phyloP scores from a whole-genome alignment of 345 rosid species.

The Cardamine occulta region DNA sequence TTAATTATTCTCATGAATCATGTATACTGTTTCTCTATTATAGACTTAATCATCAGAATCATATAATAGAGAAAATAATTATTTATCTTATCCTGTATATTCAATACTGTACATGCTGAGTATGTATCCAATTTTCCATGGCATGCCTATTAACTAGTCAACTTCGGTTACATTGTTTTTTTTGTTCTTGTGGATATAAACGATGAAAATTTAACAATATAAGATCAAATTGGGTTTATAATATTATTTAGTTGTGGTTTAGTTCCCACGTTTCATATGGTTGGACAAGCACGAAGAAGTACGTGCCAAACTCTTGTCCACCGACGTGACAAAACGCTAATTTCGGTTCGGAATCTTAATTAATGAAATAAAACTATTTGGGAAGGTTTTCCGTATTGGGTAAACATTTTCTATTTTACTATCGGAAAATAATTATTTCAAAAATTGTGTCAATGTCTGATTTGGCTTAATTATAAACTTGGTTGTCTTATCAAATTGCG shows the following conservation, averaged over 20 bases:
- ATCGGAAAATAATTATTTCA: not conserved
- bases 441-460: not conserved
- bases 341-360: not conserved
- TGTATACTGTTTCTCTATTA: too few relatives aligned
- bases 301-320: constrained; percentile 37
- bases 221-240: not conserved
- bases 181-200: not conserved
- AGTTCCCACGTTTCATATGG: constrained; percentile 30
- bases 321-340: constrained; percentile 18
- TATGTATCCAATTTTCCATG: constrained; percentile 17
- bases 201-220: not conserved
- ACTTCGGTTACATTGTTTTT: not conserved
- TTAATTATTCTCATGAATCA: not conserved
- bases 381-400: not conserved
- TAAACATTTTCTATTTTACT: not conserved
- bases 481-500: not conserved
- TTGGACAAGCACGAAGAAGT: constrained; percentile 39
- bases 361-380: not conserved
- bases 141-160: constrained; percentile 30
- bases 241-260: not conserved
- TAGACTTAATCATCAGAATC: constrained; percentile 14
- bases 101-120: constrained; percentile 20
- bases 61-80: not conserved
- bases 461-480: not conserved
- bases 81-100: constrained; percentile 21